phyloP scores from a whole-genome alignment of 1,284 basidiomycete genomes.

The Rhodotorula sp. region DNA sequence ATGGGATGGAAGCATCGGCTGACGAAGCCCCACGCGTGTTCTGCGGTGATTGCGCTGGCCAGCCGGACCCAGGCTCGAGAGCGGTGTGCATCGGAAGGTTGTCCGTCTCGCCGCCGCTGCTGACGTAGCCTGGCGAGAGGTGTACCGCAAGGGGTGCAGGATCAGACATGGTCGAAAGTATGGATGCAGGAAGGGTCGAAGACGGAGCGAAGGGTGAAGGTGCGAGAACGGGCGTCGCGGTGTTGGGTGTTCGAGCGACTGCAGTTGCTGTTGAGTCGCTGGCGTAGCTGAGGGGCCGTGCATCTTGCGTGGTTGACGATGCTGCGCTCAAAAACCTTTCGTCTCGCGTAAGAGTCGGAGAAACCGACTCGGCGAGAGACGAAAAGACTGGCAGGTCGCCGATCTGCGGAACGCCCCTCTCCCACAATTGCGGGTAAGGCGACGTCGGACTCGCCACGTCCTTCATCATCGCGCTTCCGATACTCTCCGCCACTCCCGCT shows the following conservation, averaged over 20 bases:
- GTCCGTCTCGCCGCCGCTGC: background rate
- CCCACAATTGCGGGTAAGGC: too few relatives aligned
- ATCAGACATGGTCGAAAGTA: background rate
- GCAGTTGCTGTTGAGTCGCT: slow-evolving; percentile 10
- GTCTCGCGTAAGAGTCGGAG: too few relatives aligned
- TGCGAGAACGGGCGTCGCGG: background rate
- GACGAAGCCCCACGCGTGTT: background rate
- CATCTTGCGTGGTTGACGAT: too few relatives aligned
- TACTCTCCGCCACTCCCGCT: too few relatives aligned
- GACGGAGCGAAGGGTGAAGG: background rate
- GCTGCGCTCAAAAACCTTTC: too few relatives aligned
- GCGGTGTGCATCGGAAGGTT: slow-evolving; percentile 8
- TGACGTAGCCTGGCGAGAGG: background rate
- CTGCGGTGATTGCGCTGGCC: slow-evolving; percentile 7
- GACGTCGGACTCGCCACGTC: too few relatives aligned
- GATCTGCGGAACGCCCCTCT: slow-evolving; percentile 4
- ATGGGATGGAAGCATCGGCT: too few relatives aligned
- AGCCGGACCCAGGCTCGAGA: slow-evolving; percentile 7
- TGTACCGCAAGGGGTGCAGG: background rate
- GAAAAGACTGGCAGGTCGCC: slow-evolving; percentile 5
- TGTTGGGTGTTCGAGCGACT: background rate
- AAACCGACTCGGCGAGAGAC: background rate
- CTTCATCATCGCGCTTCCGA: too few relatives aligned
- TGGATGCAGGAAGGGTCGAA: background rate
- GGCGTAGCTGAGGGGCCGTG: background rate